Evolutionary conservation across 2,329 filamentous ascomycete species (phyloP), one percentile per base, ranked within the genome.

Genomic region (Claviceps spartinae): DNA sequence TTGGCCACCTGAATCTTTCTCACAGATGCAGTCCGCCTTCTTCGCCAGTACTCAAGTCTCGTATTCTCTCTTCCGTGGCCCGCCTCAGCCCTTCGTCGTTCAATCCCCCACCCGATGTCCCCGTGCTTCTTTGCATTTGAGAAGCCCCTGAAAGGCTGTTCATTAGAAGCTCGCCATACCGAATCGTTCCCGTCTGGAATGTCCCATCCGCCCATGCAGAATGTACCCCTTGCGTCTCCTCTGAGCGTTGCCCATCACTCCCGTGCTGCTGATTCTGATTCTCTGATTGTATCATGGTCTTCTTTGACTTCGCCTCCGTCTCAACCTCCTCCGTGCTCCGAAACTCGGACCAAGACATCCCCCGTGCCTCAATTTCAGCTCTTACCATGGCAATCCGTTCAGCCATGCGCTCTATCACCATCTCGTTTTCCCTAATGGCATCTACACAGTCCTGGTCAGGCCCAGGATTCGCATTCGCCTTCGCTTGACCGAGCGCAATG

Each of bases 361-460:
- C 80, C 4, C 81, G 68, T 8, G 62, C 61, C 65, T 82, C 77
- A 8, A 88, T 79, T 69, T 90, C 86, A 43, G 62, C 69, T 57
- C 75, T 78, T 55, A 88, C 70, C 48, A 88, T 65, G 51, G 70
- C 71, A 55, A 88, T 76, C 63, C 85, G 74, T 67, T 81, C 77
- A 55, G 76, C 71, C 77, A 88, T 85, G 59, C 83, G 76, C 55
- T 66, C 72, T 53, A 90, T 83, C 53, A 89, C 84, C 20, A 63
- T 65, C 59, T 82, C 75, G 66, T 89, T 89, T 67, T 90, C 85
- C 52, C 69, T 65, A 62, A 89, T 85, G 54, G 85, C 86, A 53
- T 88, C 84, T 58, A 79, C 69, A 70, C 86, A 90, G 64, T 86
- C 85, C 55, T 73, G 72, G 62, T 90, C 86, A 16, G 81, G 67